A percentile compares a stretch with the other conserved stretches of the same genome.
Conservation (phyloP, 1,139 yeast species). For the Yamadazyma atlantica region DNA sequence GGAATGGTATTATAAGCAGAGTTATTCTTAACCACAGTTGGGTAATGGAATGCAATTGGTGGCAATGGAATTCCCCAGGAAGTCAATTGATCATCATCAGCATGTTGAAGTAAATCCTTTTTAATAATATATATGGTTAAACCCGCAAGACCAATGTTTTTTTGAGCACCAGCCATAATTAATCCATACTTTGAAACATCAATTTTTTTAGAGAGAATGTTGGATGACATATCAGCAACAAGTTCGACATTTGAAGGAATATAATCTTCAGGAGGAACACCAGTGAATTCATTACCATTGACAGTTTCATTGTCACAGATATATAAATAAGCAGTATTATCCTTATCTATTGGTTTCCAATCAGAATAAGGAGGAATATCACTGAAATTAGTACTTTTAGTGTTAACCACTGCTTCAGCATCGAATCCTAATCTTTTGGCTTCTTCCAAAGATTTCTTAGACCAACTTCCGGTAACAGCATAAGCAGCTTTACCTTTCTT, state of each 20-base stretch:
- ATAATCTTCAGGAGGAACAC: constrained; percentile 47
- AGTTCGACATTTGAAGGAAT: constrained; percentile 70
- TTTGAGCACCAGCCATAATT: constrained; percentile 95
- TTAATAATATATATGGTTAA: constrained; percentile 86
- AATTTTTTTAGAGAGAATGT: constrained; percentile 75
- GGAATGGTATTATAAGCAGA: constrained; percentile 96
- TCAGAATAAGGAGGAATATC: constrained; percentile 65
- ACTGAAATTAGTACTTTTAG: constrained; percentile 64
- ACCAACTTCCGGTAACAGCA: constrained; percentile 92
- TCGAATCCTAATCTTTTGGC: constrained; percentile 82
- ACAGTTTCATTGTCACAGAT: constrained; percentile 97
- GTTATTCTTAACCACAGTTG: constrained; percentile 82
- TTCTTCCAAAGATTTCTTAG: constrained; percentile 82
- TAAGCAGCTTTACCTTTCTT: constrained; percentile 81
- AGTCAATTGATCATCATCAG: constrained; percentile 61
- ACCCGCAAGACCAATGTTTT: constrained; percentile 96
- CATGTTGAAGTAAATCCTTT: constrained; percentile 69
- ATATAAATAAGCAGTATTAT: constrained; percentile 78
- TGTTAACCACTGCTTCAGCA: constrained; percentile 65
- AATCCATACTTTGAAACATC: constrained; percentile 86
- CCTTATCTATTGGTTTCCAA: constrained; percentile 52
- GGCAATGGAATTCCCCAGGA: constrained; percentile 65
- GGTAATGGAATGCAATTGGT: constrained; percentile 88
- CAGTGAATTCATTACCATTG: constrained; percentile 83
- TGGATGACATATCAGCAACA: constrained; percentile 94